Evolutionary conservation across 2,329 filamentous ascomycete species (phyloP), one percentile per base, ranked within the genome.

Genomic region (Fonsecaea nubica): DNA sequence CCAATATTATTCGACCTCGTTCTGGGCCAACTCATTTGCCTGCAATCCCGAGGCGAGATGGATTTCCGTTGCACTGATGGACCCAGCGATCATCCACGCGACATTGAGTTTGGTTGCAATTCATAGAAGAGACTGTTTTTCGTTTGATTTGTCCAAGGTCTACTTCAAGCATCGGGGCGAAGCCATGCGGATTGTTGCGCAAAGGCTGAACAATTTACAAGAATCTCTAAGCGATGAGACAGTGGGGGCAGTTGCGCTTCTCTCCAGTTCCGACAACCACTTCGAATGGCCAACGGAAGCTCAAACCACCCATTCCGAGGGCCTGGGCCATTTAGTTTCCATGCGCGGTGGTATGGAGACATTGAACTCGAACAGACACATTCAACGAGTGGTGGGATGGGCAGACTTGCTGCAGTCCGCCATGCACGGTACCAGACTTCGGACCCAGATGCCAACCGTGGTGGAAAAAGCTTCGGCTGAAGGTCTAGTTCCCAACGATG

Each of bases 101-200:
- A 69, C 63, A 18, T 32, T 69, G 35, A 58, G 64, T 36, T 25
- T 69, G 12, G 67, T 69, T 21, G 62, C 64, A 13, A 66, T 69
- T 35, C 67, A 69, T 33, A 56, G 66, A 55, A 55, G 61, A 58
- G 67, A 69, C 13, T 42, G 45, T 18, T 63, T 63, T 36, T 66
- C 60, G 9, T 58, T 61, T 7, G 63, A 66, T 45, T 21, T 66
- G 18, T 61, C 59, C 9, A 59, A 58, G 15, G 54, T 50, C 33
- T 66, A 67, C 58, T 64, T 69, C 64, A 66, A 67, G 15, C 67
- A 69, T 42, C 61, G 67, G 33, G 67, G 67, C 42, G 54, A 63
- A 38, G 67, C 67, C 9, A 69, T 69, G 60, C 58, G 42, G 30
- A 58, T 64, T 36, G 59, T 69, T 21, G 54, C 42, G 13, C 33